Percentiles rank a stretch among this genome's conserved stretches.
Evolutionary conservation across 2,329 filamentous ascomycete species (phyloP).

Genomic region (Capronia epimyces): DNA sequence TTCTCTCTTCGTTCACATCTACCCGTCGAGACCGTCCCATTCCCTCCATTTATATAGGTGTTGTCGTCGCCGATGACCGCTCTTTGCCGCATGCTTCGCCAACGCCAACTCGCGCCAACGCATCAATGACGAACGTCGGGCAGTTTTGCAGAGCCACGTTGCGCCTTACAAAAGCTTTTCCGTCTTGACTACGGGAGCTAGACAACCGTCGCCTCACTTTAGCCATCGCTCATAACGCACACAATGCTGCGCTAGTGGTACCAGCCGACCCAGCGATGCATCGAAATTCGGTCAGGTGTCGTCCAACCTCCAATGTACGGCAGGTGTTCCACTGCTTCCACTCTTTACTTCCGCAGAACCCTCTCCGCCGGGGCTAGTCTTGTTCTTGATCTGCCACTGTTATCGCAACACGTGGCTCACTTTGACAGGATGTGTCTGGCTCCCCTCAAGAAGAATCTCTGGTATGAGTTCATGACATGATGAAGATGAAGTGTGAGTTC

Average conservation of each 20-base stretch:
- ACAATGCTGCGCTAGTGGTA: conserved; percentile 13
- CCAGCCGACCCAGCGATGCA: conserved; percentile 10
- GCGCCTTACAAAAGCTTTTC: conserved; percentile 16
- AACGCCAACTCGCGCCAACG: conserved; percentile 21
- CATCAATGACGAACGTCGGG: conserved; percentile 24
- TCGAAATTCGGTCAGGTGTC: conserved; percentile 19
- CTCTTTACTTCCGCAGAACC: neutral
- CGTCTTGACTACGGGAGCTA: conserved; percentile 19
- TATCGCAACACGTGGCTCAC: conserved; percentile 16
- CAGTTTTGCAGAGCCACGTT: conserved; percentile 25
- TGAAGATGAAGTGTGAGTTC: no score
- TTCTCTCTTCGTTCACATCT: neutral
- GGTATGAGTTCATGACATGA: neutral
- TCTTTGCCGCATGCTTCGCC: conserved; percentile 15
- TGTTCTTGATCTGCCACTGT: conserved; percentile 8
- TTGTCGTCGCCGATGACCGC: conserved; percentile 17
- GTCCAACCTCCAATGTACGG: conserved; percentile 2
- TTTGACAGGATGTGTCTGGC: neutral
- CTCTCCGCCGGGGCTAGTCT: no score
- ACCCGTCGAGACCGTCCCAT: neutral
- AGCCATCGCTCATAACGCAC: conserved; percentile 11
- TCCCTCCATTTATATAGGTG: conserved; percentile 19
- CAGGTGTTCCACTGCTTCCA: neutral
- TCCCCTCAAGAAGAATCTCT: neutral
- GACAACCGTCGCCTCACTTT: conserved; percentile 23